Evolutionary conservation across 805 yeast species (phyloP).

Genomic region (Teunomyces lycoperdinae): DNA sequence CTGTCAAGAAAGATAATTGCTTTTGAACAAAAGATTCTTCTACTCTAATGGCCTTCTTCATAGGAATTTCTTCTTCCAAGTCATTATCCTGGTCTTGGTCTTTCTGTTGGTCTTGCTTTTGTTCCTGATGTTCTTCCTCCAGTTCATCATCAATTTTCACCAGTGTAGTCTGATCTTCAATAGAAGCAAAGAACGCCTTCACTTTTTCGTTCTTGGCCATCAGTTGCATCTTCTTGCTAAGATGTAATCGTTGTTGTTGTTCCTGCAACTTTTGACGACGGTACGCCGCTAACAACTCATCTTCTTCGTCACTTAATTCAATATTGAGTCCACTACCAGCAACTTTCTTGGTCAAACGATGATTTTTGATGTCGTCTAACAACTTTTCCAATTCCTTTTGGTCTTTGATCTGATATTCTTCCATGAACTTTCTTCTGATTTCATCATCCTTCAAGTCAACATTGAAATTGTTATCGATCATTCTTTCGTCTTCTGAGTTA

Average conservation of each 20-base stretch:
- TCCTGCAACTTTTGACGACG: slow-evolving; percentile 41
- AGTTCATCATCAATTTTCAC: slow-evolving; percentile 24
- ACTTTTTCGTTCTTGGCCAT: slow-evolving; percentile 54
- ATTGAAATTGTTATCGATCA: slow-evolving; percentile 70
- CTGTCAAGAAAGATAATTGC: slow-evolving; percentile 51
- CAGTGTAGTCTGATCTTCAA: slow-evolving; percentile 44
- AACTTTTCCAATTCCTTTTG: slow-evolving; percentile 62
- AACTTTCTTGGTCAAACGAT: slow-evolving; percentile 60
- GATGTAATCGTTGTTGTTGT: slow-evolving; percentile 49
- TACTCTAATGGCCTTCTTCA: slow-evolving; percentile 35
- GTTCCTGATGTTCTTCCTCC: slow-evolving; percentile 18
- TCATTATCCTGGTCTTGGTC: no score
- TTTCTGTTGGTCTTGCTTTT: slow-evolving; percentile 2
- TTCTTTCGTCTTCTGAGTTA: slow-evolving; percentile 71
- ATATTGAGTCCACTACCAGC: slow-evolving; percentile 52
- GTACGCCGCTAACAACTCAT: slow-evolving; percentile 51
- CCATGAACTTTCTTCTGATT: slow-evolving; percentile 54
- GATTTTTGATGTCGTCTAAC: slow-evolving; percentile 68
- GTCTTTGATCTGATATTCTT: slow-evolving; percentile 62
- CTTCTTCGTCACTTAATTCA: slow-evolving; percentile 76
- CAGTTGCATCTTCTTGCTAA: slow-evolving; percentile 41
- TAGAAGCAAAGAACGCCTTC: slow-evolving; percentile 64
- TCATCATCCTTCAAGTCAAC: slow-evolving; percentile 56
- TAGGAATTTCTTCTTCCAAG: slow-evolving; percentile 17
- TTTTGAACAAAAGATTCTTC: slow-evolving; percentile 56